Base-by-base conservation (phyloP, 169 alveolate species). In the Plasmodium cynomolgi region DNA sequence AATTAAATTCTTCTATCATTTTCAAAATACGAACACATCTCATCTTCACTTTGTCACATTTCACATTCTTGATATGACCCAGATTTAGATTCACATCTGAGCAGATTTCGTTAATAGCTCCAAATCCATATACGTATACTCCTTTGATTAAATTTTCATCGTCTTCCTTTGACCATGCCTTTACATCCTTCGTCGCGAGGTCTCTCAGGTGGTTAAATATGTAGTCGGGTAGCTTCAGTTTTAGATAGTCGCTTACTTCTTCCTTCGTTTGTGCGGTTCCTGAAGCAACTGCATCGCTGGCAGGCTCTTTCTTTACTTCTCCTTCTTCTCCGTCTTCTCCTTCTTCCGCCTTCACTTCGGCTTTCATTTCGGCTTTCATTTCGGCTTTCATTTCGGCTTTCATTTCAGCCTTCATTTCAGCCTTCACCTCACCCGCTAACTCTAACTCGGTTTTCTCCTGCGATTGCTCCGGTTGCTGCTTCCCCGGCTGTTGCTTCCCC, bases 51-150 rank as follows among this genome's bases (percentile, higher is more conserved):
- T 96, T 94, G 29, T 97, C 98, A 73, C 96, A 96, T 72, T 97
- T 97, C 74, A 96, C 83, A 62, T 94, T 95, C 74, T 95, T 92
- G 68, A 97, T 92, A 20, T 95, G 96, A 1, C 95, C 96, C 1
- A 96, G 85, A 79, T 97, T 96, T 73, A 96, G 86, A 31, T 95
- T 92, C 62, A 95, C 96, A 83, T 96, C 98, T 85, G 96, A 80
- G 75, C 98, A 96, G 95, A 96, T 96, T 81, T 96, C 96, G 83
- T 98, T 96, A 98, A 98, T 97, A 74, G 97, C 93, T 17, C 98
- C 98, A 84, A 96, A 97, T 11, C 99, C 99, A 77, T 97, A 97
- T 33, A 96, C 96, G 94, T 97, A 97, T 23, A 98, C 94, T 37
- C 98, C 96, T 80, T 95, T 96, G 29, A 97, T 97, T 77, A 97